Evolutionary conservation across 1,139 yeast genomes (phyloP), one percentile per base, ranked within the genome.

Genomic region (Hemisphaericaspora xylofermentans): DNA sequence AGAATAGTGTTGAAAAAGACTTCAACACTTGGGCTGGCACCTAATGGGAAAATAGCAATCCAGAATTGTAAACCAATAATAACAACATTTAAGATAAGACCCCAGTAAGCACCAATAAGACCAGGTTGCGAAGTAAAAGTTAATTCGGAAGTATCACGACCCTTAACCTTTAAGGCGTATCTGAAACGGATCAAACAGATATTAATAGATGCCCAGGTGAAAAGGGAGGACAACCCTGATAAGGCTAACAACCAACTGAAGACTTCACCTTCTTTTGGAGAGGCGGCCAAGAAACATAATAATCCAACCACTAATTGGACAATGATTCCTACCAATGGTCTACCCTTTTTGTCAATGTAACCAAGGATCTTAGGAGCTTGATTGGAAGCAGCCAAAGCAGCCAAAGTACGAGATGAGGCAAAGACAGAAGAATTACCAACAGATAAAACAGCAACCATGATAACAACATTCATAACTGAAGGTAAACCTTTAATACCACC

Each of bases 181-280:
- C 96, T 81, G 66, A 88, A 87, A 61, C 95, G 76, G 44, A 88
- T 69, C 52, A 83, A 95, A 52, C 88, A 81, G 42, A 84, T 58
- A 57, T 84, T 80, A 54, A 88, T 85, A 14, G 93, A 80, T 33
- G 80, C 80, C 95, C 95, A 88, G 8, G 94, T 85, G 63, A 88
- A 87, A 43, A 88, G 71, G 2, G 95, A 83, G 35, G 94, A 84
- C 49, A 88, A 77, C 44, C 95, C 95, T 13, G 95, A 84, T 37
- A 89, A 69, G 21, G 96, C 88, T 58, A 87, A 68, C 56, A 88
- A 68, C 96, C 96, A 88, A 51, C 69, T 71, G 63, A 88, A 88
- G 12, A 88, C 86, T 22, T 70, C 74, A 47, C 76, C 80, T 61
- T 85, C 79, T 43, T 81, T 68, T 16, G 74, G 61, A 36, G 84